Evolutionary conservation across 2,329 filamentous ascomycete genomes (phyloP).

Genomic region (Pseudopyrenochaeta lycopersici): DNA sequence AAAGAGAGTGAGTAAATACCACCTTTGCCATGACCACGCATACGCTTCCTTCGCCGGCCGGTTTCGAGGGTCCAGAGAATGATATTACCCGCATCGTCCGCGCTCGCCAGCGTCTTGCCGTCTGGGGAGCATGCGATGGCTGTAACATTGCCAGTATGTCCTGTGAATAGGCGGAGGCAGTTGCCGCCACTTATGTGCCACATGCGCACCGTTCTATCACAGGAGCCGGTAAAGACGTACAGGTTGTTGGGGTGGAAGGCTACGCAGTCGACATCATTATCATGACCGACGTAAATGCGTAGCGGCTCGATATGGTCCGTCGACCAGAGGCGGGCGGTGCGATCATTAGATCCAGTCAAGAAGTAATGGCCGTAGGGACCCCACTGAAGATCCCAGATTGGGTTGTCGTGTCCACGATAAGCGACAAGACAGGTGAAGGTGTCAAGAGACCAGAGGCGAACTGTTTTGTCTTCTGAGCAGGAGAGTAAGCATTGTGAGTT

Average conservation of each 20-base stretch:
- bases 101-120: constrained; percentile 90
- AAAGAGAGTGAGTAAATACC: constrained; percentile 94
- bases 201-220: constrained; percentile 95
- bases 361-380: constrained; percentile 97
- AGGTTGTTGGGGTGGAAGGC: constrained; percentile 93
- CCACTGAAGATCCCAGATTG: constrained; percentile 89
- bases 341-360: constrained; percentile 84
- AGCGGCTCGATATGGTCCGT: constrained; percentile 92
- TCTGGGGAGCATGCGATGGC: constrained; percentile 85
- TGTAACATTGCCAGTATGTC: constrained; percentile 87
- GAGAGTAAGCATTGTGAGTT: constrained; percentile 83
- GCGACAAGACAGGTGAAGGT: constrained; percentile 91
- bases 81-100: constrained; percentile 87
- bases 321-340: constrained; percentile 88
- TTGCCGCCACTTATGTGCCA: constrained; percentile 91
- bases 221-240: constrained; percentile 92
- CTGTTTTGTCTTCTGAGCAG: constrained; percentile 83
- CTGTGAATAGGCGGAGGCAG: constrained; percentile 89
- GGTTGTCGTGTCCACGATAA: constrained; percentile 91
- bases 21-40: constrained; percentile 91
- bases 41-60: constrained; percentile 86
- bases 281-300: constrained; percentile 89
- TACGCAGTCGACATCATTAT: constrained; percentile 90
- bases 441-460: constrained; percentile 93
- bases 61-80: constrained; percentile 94